Percentiles rank a stretch among this genome's conserved stretches.
Conservation (phyloP, 1,139 yeast genomes). For the Saccharomyces uvarum region DNA sequence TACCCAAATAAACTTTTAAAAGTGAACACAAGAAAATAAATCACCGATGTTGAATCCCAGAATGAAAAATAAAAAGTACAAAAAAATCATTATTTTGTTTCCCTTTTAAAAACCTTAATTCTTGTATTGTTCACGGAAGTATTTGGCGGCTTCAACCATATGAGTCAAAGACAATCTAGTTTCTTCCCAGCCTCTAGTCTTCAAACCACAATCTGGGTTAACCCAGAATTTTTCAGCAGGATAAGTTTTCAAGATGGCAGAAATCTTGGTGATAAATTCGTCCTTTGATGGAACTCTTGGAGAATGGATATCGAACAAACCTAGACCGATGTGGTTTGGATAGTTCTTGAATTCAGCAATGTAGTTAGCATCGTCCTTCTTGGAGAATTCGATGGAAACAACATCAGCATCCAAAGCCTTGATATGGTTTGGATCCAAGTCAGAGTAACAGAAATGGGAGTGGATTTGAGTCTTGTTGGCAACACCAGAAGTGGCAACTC, state of each 20-base stretch:
- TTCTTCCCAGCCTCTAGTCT: conserved; percentile 95
- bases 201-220: conserved; percentile 99
- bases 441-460: conserved; percentile 99
- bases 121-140: conserved; percentile 64
- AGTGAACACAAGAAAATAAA: conserved; percentile 6
- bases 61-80: conserved; percentile 5
- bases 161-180: conserved; percentile 81
- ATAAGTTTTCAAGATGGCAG: conserved; percentile 90
- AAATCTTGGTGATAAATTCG: conserved; percentile 89
- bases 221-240: conserved; percentile 98
- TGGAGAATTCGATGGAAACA: conserved; percentile 97
- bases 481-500: conserved; percentile 98
- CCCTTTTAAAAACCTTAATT: conserved; percentile 15
- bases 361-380: conserved; percentile 98
- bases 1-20: conserved; percentile 3
- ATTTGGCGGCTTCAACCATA: conserved; percentile 98
- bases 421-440: conserved; percentile 97
- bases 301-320: conserved; percentile 97
- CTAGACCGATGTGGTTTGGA: conserved; percentile 99
- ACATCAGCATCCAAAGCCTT: conserved; percentile 99
- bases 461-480: conserved; percentile 92
- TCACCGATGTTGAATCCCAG: conserved; percentile 26
- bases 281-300: conserved; percentile 98
- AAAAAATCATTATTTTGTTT: conserved; percentile 2
- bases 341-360: conserved; percentile 94